Evolutionary conservation across 2,329 filamentous ascomycete genomes (phyloP), one percentile per base, ranked within the genome.

Genomic region (Nectriaceae sp.): DNA sequence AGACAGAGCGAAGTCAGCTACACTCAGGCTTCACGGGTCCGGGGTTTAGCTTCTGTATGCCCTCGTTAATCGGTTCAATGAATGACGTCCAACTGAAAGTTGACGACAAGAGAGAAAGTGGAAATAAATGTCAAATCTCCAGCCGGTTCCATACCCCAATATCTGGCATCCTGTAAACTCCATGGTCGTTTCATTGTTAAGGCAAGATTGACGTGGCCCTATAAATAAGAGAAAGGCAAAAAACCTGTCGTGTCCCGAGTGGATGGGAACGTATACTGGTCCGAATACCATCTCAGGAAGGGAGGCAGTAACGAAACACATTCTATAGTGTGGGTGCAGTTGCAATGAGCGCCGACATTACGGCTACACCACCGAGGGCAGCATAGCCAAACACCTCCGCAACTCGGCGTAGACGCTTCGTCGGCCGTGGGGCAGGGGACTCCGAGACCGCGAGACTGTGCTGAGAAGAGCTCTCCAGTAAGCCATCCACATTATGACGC

Each of bases 331-430:
- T 54, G 3, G 70, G 70, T 3, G 70, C 70, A 3, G 69, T 72
- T 18, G 67, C 70, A 42, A 72, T 72, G 29, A 72, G 52, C 3
- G 68, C 70, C 20, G 69, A 68, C 63, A 72, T 66, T 33, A 71
- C 70, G n/a, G 68, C 68, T 6, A 69, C 58, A 18, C 70, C 70
- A 6, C 70, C 70, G 3, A 72, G 54, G 4, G 70, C 65, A 11
- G 65, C 69, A 31, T 66, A 68, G 8, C 70, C 67, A 20, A 71
- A 52, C 0, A 63, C 63, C 42, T 72, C 70, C 4, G 67, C 70
- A 36, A 64, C 64, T 40, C 62, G 64, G 11, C 66, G 65, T 36
- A 71, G 49, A 5, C 68, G 64, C 40, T 71, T 72, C 3, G 24
- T 44, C 15, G 65, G 61, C 10, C 54, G 57, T 18, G 36, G 29